Base-by-base conservation (phyloP, 805 yeast genomes). In the Ogataea pini region DNA sequence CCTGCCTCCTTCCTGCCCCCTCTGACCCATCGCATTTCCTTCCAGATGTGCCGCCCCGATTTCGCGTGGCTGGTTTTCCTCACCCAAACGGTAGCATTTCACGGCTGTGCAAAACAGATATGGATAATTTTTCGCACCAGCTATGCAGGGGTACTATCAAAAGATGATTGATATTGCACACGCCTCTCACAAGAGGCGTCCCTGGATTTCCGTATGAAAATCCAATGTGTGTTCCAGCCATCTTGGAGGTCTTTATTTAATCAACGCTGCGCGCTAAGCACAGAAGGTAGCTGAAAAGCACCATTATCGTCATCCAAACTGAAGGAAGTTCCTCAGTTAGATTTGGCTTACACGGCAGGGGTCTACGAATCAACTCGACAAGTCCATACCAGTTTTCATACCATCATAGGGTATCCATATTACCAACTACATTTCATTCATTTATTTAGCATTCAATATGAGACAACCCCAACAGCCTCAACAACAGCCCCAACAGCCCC, bases 41-140 rank as follows among this genome's bases (percentile, higher is more conserved):
- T 10, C 37, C 20, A 4, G 10, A 10, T 18, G n/a, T 17, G 37
- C 37, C 20, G n/a, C 20, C 37, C 24, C 24, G 8, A 22, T 20
- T 37, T 12, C 32, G 20, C 24, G 31, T 27, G 42, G 42, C 42
- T 39, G 42, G 42, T 27, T 39, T 6, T 39, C 18, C 8, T 13
- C 19, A 9, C 33, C 16, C 33, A 39, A 39, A 39, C 33, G 24
- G 42, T 28, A 8, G 25, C 14, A 3, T n/a, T 39, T 31, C 42
- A 27, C n/a, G 42, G 42, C 42, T 27, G 42, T 39, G 42, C 33
- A 16, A 28, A 27, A 27, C 42, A 24, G 32, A 22, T 39, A 9
- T 22, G 40, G 33, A 27, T n/a, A 27, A 25, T 22, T 39, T 39
- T 12, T 28, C 41, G 25, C 41, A 37, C 41, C 41, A 37, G 28